Evolutionary conservation across 139 green algal genomes (phyloP), one percentile per base, ranked within the genome.

Genomic region (Picochlorum costavermella): DNA sequence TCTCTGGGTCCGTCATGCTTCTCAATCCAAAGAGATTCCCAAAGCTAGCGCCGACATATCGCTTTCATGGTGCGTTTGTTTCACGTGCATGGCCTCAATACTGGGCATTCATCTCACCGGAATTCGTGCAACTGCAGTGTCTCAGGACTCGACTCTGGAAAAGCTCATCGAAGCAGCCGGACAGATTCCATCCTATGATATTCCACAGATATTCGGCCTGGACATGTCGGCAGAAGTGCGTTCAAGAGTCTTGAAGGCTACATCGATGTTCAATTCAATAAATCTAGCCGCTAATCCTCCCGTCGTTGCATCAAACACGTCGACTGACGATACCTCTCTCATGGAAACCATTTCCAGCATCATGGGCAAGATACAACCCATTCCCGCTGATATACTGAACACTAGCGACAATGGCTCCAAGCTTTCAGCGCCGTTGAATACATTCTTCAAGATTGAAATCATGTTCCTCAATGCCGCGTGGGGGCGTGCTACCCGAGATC

Each of bases 181-280:
- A 73, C 63, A 67, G 29, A 75, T 98, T 58, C 91, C 92, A 2
- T 69, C 73, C 28, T 66, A 81, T 50, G 88, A 95, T 51, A 87
- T 68, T 30, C 92, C 92, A 4, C 91, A 96, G 75, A 79, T 98
- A 9, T 98, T 92, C 72, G 92, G 92, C 6, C 77, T 98, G 78
- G 89, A 98, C 74, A 71, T 86, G 61, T 96, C 95, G 67, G 92
- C 92, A 0, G 92, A 96, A 75, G 80, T 98, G 30, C 94, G 89
- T 37, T 98, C 95, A 84, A 80, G 91, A 86, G 85, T 72, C 9
- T 23, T 20, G 14, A 23, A 53, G 46, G 46, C 46, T 13, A 53
- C 16, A 3, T 28, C 17, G 3, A 23, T 53, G 46, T 53, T 53
- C 9, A 8, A 28, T 53, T 53, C 16, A 28, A 28, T 23, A 53